Evolutionary conservation across 805 yeast genomes (phyloP).

Genomic region (Metschnikowia picachoensis): DNA sequence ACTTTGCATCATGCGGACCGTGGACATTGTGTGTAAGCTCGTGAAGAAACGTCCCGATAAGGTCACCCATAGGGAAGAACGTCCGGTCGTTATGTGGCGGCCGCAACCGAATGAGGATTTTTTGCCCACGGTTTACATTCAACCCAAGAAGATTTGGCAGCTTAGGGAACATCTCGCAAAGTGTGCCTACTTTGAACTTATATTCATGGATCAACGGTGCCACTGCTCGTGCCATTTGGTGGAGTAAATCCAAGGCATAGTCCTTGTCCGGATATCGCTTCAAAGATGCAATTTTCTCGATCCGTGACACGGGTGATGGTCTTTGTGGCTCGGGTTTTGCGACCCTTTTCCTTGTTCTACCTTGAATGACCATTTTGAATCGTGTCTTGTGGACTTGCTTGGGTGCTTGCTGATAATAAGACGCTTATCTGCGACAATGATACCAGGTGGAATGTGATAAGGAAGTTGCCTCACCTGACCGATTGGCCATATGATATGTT

Average conservation of each 20-base stretch:
- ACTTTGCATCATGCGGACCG: constrained; percentile 78
- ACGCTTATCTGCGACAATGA: too few relatives aligned
- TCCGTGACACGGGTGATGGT: constrained; percentile 36
- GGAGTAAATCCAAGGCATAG: constrained; percentile 48
- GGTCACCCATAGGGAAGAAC: constrained; percentile 61
- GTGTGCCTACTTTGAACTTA: constrained; percentile 57
- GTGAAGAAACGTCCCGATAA: constrained; percentile 82
- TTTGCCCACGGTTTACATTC: constrained; percentile 75
- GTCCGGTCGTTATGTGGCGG: constrained; percentile 45
- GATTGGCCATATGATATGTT: too few relatives aligned
- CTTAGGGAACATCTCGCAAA: constrained; percentile 82
- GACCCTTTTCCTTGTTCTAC: not conserved
- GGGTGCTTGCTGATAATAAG: too few relatives aligned
- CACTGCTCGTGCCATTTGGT: constrained; percentile 63
- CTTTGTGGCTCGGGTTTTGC: constrained; percentile 11
- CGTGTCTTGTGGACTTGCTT: too few relatives aligned
- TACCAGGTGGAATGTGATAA: too few relatives aligned
- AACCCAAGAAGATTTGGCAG: constrained; percentile 64
- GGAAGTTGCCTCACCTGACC: too few relatives aligned
- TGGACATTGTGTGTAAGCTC: constrained; percentile 76
- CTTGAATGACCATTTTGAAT: constrained; percentile 10
- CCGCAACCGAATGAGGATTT: constrained; percentile 69
- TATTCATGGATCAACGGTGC: constrained; percentile 75
- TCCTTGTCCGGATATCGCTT: constrained; percentile 35
- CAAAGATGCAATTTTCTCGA: constrained; percentile 35